Base-by-base conservation (phyloP, 2,329 filamentous ascomycete species). In the Phyllachora maydis region DNA sequence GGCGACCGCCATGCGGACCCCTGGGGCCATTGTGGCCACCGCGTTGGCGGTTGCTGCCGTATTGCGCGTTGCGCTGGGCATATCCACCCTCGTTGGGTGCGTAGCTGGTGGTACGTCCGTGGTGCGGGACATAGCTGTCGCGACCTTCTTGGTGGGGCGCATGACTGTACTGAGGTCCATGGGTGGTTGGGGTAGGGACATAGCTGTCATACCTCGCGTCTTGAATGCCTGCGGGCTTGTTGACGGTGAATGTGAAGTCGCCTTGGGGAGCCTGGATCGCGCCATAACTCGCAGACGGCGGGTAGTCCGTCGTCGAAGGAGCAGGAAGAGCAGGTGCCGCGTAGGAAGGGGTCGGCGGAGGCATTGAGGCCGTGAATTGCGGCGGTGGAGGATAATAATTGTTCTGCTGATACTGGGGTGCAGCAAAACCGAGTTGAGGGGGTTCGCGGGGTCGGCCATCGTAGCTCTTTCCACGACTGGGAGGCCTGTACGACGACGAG, bases 221-320 rank as follows among this genome's bases (percentile, higher is more conserved):
- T 11, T 46, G 40, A 10, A 66, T 43, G 4, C 59, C 59, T 1
- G 51, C 32, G 4, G 63, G 61, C 23, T 57, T 58, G 8, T 63
- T 52, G 19, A 56, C 43, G 5, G 57, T 56, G 28, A 68, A 69
- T 1, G 56, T 60, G 35, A 69, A 69, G 23, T 66, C 59, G 18
- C 59, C 40, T 23, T 48, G 49, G 8, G 52, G 52, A 5, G 46
- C 47, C 1, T 38, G 42, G 23, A 41, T n/a, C n/a, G n/a, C n/a
- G n/a, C n/a, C n/a, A n/a, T n/a, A 42, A 16, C 19, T 30, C 21
- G 16, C 25, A 24, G 22, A 14, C 10, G 5, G 20, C 11, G 20
- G 8, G 6, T 13, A 11, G 14, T 42, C 35, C 13, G 14, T 25
- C 11, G 26, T 27, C 9, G 26, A 31, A 13, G 30, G 30, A 6